phyloP scores from a whole-genome alignment of 2,329 filamentous ascomycete genomes.

The Colletotrichum filicis region DNA sequence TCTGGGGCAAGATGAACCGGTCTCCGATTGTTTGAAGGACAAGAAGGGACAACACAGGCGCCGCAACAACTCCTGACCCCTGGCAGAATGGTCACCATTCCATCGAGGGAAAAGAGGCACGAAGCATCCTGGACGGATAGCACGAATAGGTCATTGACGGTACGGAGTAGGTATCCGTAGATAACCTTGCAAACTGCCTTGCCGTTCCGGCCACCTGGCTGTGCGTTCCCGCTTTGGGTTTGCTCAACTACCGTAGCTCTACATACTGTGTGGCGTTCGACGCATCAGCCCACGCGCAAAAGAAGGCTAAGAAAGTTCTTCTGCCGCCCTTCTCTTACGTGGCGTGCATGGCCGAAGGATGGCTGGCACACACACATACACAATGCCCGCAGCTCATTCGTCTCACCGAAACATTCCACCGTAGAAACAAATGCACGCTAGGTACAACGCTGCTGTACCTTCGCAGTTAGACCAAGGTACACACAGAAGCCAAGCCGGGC shows the following conservation, averaged over 20 bases:
- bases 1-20: not conserved
- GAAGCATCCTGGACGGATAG: not conserved
- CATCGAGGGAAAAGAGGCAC: not conserved
- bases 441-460: not conserved
- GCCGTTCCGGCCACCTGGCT: not conserved
- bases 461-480: not conserved
- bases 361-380: not conserved
- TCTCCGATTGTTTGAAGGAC: not conserved
- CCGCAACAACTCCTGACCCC: not conserved
- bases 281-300: not conserved
- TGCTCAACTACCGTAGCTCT: not conserved
- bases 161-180: not conserved
- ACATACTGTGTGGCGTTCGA: no score
- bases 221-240: not conserved
- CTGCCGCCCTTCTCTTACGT: not conserved
- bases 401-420: not conserved
- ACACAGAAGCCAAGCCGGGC: conserved; percentile 25
- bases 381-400: not conserved
- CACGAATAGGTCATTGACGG: no score
- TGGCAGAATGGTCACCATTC: not conserved
- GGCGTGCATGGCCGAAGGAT: not conserved
- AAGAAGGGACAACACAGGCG: not conserved
- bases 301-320: not conserved
- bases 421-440: not conserved
- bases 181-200: not conserved